Conservation (phyloP, 345 rosid species). For the Turnera subulata region DNA sequence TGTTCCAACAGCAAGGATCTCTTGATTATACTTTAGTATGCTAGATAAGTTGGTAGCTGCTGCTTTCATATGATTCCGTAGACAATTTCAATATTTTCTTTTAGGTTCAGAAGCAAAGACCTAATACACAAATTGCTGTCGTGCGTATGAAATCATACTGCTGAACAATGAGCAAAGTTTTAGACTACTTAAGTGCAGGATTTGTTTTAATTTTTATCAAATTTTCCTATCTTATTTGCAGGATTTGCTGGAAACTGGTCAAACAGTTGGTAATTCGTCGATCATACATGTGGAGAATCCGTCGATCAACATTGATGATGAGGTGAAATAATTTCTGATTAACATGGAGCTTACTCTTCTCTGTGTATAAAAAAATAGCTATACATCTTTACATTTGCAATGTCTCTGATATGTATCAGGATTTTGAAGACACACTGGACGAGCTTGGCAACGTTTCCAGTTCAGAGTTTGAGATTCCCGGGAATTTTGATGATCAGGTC, state of each 20-base stretch:
- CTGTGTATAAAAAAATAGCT: background rate
- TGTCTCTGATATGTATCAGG: constrained; percentile 22
- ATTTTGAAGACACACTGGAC: constrained; percentile 39
- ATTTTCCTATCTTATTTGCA: constrained; percentile 10
- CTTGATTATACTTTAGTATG: background rate
- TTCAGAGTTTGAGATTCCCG: constrained; percentile 49
- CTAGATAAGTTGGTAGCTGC: no score
- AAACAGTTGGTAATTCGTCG: constrained; percentile 21
- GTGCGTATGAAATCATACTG: no score
- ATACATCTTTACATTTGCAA: background rate
- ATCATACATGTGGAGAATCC: constrained; percentile 32
- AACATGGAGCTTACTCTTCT: background rate
- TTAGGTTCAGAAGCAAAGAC: background rate
- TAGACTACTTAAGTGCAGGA: background rate
- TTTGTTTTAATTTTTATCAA: constrained; percentile 7
- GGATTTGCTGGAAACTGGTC: constrained; percentile 29
- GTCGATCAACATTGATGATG: constrained; percentile 37
- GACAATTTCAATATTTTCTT: background rate
- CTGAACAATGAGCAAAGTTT: no score
- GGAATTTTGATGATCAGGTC: constrained; percentile 46
- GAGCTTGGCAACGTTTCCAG: constrained; percentile 42
- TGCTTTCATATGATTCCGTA: background rate
- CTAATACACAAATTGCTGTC: no score
- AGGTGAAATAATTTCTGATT: constrained; percentile 28
- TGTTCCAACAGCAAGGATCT: background rate